Base-by-base conservation (phyloP, 768 basidiomycete species). In the Podaxis rugospora region DNA sequence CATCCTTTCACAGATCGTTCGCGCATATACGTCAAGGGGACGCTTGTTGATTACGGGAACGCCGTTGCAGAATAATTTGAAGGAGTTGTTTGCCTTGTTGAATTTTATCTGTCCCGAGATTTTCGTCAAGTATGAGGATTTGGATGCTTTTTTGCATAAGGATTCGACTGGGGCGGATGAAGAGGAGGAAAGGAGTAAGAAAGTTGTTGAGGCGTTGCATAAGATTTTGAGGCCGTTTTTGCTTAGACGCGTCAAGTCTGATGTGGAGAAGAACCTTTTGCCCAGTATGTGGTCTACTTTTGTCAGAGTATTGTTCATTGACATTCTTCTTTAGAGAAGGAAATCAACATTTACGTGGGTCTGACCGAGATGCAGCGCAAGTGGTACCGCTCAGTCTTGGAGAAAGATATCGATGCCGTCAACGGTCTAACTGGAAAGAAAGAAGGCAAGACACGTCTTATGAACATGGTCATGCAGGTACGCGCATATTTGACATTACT, bases 401-500 rank as follows among this genome's bases (percentile, higher is more conserved):
- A 98, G 75, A 98, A 98, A 76, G 96, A 98, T 70, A 98, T 99
- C 59, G 96, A 98, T 69, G 96, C 96, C 7, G 97, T 99, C 44
- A 98, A 98, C 69, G 95, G 95, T 86, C 78, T 95, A 35, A 92
- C 93, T 1, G 94, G 95, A 6, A 98, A 97, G 83, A 98, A 98
- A 71, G 97, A 99, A 72, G 96, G 96, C 58, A 99, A 98, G 78
- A 98, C 95, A 3, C 80, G 96, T 36, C 74, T 98, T 54, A 93
- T 98, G 88, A 99, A 98, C 71, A 95, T 99, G 82, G 97, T 98
- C 63, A 98, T 98, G 97, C 97, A 99, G 81, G 84, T 92, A 59
- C 18, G 66, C 39, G 13, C 5, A 18, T 42, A 14, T 42, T 7
- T 18, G 14, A 27, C 57, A 49, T 7, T 44, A n/a, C 61, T n/a